phyloP scores from a whole-genome alignment of 352 stramenopile species.

The Phytophthora podocarpi region DNA sequence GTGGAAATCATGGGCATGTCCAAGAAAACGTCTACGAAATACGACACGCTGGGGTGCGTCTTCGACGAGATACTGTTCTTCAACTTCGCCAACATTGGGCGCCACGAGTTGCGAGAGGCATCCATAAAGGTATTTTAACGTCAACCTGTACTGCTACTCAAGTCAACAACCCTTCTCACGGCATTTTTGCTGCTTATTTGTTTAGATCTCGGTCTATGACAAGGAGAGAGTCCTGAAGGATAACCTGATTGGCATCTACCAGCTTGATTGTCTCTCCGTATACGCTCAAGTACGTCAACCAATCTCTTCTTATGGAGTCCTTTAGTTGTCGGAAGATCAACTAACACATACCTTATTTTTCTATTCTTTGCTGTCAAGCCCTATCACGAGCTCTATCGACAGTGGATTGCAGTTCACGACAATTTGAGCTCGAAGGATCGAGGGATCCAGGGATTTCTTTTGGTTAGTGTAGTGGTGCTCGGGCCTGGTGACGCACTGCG shows the following conservation, averaged over 20 bases:
- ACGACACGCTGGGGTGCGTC: constrained; percentile 81
- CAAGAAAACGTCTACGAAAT: constrained; percentile 85
- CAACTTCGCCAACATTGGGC: constrained; percentile 84
- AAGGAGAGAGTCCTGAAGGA: constrained; percentile 72
- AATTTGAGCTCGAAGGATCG: constrained; percentile 82
- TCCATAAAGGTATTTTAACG: constrained; percentile 84
- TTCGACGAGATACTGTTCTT: constrained; percentile 94
- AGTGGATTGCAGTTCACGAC: constrained; percentile 92
- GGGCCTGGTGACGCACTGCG: constrained; percentile 69
- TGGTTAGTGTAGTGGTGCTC: constrained; percentile 72
- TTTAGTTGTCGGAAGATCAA: neutral
- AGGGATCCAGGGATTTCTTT: constrained; percentile 84
- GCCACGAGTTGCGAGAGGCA: constrained; percentile 65
- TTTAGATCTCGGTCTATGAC: constrained; percentile 74
- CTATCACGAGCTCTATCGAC: constrained; percentile 87
- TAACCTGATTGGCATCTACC: constrained; percentile 87
- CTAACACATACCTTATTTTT: neutral
- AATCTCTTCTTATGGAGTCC: neutral
- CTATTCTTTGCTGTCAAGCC: constrained; percentile 35
- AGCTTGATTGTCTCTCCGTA: constrained; percentile 80
- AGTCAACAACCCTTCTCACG: no score
- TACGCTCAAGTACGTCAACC: constrained; percentile 59
- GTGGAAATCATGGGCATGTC: constrained; percentile 71
- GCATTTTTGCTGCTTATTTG: neutral
- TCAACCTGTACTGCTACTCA: no score